Percentiles rank a stretch among this genome's conserved stretches.
Conservation (phyloP, 140 eudicot genomes). For the Senecio squalidus region DNA sequence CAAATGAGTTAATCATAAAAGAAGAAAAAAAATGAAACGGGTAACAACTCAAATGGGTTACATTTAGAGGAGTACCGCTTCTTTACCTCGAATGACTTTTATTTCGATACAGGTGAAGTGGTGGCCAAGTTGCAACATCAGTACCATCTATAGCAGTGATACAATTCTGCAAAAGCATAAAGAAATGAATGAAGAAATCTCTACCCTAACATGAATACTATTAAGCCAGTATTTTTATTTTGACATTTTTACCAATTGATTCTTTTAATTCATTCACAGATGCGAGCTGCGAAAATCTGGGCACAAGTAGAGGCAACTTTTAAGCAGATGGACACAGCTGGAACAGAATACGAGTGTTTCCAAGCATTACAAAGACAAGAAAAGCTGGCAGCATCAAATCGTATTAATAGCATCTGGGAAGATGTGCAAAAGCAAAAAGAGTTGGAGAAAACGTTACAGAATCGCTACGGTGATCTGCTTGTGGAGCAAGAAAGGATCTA, state of each 20-base stretch:
- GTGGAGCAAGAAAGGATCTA: conserved; percentile 60
- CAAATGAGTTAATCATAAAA: too few species aligned
- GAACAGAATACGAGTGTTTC: conserved; percentile 90
- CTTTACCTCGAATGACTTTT: too few species aligned
- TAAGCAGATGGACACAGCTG: conserved; percentile 95
- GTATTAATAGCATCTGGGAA: conserved; percentile 84
- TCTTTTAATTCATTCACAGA: conserved; percentile 38
- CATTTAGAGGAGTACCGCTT: too few species aligned
- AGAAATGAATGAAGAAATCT: too few species aligned
- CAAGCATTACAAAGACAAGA: conserved; percentile 85
- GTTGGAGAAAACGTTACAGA: conserved; percentile 71
- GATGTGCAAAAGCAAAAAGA: conserved; percentile 96
- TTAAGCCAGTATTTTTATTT: too few species aligned
- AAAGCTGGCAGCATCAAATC: conserved; percentile 62
- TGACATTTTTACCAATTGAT: conserved; percentile 11
- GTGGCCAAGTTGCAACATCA: too few species aligned
- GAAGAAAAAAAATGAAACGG: too few species aligned
- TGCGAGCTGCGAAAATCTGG: conserved; percentile 77
- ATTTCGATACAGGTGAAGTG: too few species aligned
- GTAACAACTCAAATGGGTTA: too few species aligned
- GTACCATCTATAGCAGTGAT: too few species aligned
- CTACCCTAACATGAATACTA: too few species aligned
- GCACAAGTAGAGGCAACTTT: conserved; percentile 77
- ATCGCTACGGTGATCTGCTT: conserved; percentile 61
- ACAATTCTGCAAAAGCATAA: too few species aligned